Conservation (phyloP, 768 basidiomycete genomes). For the Collybia sordida region DNA sequence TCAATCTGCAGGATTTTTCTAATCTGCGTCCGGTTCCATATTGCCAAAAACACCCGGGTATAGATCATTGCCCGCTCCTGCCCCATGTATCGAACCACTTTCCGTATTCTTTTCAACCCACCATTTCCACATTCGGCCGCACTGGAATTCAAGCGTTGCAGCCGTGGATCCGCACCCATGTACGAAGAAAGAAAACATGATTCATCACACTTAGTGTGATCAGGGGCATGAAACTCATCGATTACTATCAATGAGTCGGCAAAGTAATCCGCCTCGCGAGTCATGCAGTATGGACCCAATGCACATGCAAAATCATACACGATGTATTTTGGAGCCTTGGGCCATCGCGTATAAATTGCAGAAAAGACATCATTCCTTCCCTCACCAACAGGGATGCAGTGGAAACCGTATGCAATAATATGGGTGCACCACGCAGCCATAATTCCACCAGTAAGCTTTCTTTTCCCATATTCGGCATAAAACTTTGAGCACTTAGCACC, state of each 20-base stretch:
- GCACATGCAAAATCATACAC: constrained; percentile 23
- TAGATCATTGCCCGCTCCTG: constrained; percentile 10
- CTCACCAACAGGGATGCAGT: constrained; percentile 33
- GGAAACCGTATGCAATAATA: constrained; percentile 31
- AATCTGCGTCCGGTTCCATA: constrained; percentile 6
- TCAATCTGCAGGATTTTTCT: too few relatives aligned
- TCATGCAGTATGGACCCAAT: constrained; percentile 18
- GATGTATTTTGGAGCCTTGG: constrained; percentile 13
- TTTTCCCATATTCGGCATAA: too few relatives aligned
- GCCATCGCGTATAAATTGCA: constrained; percentile 32
- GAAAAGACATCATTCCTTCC: constrained; percentile 39
- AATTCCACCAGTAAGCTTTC: constrained; percentile 4
- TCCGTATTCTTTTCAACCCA: constrained; percentile 8
- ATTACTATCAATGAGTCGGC: constrained; percentile 13
- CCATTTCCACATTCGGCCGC: constrained; percentile 20
- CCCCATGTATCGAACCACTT: constrained; percentile 12
- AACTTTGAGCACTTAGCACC: too few relatives aligned
- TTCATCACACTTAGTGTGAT: constrained; percentile 13
- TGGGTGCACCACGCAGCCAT: constrained; percentile 30
- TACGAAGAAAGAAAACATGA: constrained; percentile 4
- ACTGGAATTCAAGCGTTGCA: constrained; percentile 14
- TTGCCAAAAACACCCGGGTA: constrained; percentile 5
- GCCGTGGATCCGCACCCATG: constrained; percentile 7
- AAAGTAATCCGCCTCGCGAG: constrained; percentile 14
- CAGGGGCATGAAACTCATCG: constrained; percentile 14